Base-by-base conservation (phyloP, 768 basidiomycete species). In the Auricularia cornea region DNA sequence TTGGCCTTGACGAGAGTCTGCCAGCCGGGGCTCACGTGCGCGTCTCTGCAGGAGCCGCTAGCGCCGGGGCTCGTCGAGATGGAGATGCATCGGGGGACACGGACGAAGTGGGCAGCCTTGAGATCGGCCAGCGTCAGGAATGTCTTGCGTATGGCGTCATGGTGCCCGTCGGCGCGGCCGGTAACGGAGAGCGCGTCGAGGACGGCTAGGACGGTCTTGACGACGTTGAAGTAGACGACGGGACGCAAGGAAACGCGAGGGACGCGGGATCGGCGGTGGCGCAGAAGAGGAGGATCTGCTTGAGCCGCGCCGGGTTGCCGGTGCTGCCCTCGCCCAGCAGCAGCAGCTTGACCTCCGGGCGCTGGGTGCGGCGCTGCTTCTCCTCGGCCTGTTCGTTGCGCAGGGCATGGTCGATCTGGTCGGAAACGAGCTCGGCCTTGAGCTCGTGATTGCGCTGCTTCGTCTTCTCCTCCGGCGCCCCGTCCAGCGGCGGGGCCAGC, bases 251-350 rank as follows among this genome's bases (percentile, higher is more conserved):
- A 84, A 0, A 85, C 81, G 28, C 88, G 84, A 74, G 88, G 87
- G 60, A 79, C 75, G 52, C 88, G 38, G 92, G 81, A 0, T 85
- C 77, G 63, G 82, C 79, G 2, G 88, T 85, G 8, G 89, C 85
- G 69, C 90, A 90, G 74, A 85, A 87, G 1, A 92, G 79, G 69
- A 92, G 89, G 69, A 92, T 89, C 72, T 92, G 90, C 69, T 92
- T 92, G 70, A 88, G 88, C 14, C 92, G 79, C 2, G 90, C 92
- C 2, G 89, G 90, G 73, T 93, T 93, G 33, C 60, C 63, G 23
- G 31, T 66, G 63, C 61, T 65, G 30, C 63, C 66, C 64, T 68
- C 64, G 64, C 70, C 70, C 23, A 71, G 68, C 32, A 71, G 62
- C 20, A 71, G 64, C 16, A 71, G 74, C 87, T 90, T 68, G 59